Conservation (phyloP, 495 filamentous ascomycete species). For the Penicillium soppii region DNA sequence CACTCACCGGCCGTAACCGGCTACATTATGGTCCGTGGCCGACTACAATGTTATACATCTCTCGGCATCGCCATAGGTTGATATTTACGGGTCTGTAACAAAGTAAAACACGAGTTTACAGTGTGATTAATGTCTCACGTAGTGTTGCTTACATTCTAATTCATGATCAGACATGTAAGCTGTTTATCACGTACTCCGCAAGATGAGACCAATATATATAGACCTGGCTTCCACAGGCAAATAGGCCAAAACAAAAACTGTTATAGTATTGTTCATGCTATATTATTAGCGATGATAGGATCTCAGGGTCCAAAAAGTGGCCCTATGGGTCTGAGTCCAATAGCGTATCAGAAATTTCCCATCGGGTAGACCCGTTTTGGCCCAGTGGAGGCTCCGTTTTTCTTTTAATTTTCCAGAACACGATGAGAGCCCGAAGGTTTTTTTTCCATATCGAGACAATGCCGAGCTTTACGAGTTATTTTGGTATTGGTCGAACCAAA, state of each 20-base stretch:
- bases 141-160: no score
- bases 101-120: neutral
- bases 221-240: neutral
- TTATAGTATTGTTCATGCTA: no score
- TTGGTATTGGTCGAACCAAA: neutral
- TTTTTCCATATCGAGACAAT: neutral
- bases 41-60: neutral
- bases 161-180: no score
- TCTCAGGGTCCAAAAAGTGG: neutral
- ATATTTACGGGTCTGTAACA: neutral
- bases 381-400: neutral
- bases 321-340: conserved; percentile 2
- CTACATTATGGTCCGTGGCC: neutral
- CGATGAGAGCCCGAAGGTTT: neutral
- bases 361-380: conserved; percentile 1
- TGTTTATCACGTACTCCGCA: no score
- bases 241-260: no score
- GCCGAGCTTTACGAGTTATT: neutral
- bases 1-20: neutral
- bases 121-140: no score
- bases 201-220: neutral
- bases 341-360: neutral
- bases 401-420: neutral
- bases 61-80: conserved; percentile 1
- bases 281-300: neutral